Conservation (phyloP, 768 basidiomycete species). For the Pulveroboletus sp. region DNA sequence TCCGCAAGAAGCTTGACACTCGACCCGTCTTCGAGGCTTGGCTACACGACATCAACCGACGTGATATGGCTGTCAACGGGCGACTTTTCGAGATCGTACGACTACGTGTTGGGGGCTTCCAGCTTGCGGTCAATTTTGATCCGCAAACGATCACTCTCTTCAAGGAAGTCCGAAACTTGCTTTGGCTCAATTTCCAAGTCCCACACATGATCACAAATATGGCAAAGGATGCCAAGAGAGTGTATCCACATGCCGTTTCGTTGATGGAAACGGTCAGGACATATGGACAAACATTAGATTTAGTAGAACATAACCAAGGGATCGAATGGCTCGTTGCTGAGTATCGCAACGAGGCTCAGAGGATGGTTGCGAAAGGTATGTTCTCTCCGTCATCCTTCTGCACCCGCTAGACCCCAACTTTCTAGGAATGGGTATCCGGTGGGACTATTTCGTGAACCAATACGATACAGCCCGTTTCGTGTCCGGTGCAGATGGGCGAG, state of each 20-base stretch:
- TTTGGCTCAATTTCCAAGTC: conserved; percentile 95
- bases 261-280: conserved; percentile 99
- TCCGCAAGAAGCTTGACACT: conserved; percentile 95
- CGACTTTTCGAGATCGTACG: conserved; percentile 88
- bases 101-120: conserved; percentile 67
- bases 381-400: not conserved
- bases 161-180: conserved; percentile 94
- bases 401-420: not conserved
- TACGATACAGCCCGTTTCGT: conserved; percentile 81
- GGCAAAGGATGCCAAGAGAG: conserved; percentile 97
- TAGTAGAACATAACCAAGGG: conserved; percentile 85
- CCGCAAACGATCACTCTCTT: conserved; percentile 97
- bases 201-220: conserved; percentile 93
- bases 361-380: conserved; percentile 87
- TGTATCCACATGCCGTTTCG: conserved; percentile 97
- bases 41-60: conserved; percentile 90
- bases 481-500: conserved; percentile 65
- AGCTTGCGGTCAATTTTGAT: conserved; percentile 95
- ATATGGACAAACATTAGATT: conserved; percentile 90
- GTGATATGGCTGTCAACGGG: conserved; percentile 89
- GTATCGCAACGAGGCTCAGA: conserved; percentile 87
- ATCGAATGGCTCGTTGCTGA: conserved; percentile 95
- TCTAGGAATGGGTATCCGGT: conserved; percentile 88
- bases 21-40: conserved; percentile 93
- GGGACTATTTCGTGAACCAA: conserved; percentile 96